phyloP scores from a whole-genome alignment of 106 monocot genomes.

The Dioscorea alata region DNA sequence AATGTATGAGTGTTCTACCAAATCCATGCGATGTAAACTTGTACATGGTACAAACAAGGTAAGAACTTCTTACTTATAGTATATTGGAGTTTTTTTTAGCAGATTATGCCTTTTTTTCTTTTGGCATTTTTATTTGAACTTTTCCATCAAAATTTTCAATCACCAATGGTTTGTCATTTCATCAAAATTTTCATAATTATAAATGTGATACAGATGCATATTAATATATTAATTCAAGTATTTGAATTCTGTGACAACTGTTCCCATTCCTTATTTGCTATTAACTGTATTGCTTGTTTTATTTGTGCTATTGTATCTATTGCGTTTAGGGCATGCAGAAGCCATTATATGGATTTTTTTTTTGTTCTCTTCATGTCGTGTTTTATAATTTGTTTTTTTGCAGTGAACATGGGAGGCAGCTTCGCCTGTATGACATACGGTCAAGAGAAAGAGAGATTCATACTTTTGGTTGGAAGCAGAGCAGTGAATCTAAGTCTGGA shows the following conservation, averaged over 20 bases:
- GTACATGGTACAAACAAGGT: constrained; percentile 93
- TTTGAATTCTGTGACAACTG: too few species aligned
- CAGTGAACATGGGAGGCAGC: constrained; percentile 64
- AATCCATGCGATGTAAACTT: constrained; percentile 87
- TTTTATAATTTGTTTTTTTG: not conserved
- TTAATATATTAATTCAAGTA: not conserved
- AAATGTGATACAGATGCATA: not conserved
- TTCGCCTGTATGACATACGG: constrained; percentile 73
- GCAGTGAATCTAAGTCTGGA: constrained; percentile 90
- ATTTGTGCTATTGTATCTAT: not conserved
- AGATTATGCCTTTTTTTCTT: not conserved
- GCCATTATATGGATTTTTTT: not conserved
- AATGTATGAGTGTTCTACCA: constrained; percentile 83
- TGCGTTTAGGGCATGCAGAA: not conserved
- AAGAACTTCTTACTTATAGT: constrained; percentile 2
- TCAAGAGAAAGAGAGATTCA: constrained; percentile 68
- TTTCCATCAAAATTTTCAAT: not conserved
- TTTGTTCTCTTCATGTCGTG: not conserved
- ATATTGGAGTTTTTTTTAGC: too few species aligned
- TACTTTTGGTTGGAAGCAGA: constrained; percentile 87
- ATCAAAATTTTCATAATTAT: not conserved
- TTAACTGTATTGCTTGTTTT: too few species aligned
- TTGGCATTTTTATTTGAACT: not conserved
- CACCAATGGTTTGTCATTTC: too few species aligned
- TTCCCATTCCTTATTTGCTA: not conserved